Conservation (phyloP, 768 basidiomycete genomes). For the Lepiota venenata region DNA sequence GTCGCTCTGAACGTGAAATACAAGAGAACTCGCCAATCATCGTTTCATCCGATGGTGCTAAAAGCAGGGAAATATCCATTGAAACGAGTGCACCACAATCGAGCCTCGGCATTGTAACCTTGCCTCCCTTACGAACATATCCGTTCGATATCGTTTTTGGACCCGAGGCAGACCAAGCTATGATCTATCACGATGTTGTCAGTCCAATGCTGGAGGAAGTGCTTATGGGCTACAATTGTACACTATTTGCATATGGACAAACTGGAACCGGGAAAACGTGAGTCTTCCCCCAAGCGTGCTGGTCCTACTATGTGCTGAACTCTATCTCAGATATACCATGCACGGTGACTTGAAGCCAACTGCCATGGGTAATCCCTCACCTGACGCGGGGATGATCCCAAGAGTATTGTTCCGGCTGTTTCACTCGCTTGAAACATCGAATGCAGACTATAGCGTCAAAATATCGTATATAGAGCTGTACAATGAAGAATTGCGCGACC, state of each 20-base stretch:
- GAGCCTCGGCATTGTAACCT: conserved; percentile 67
- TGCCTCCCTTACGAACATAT: conserved; percentile 83
- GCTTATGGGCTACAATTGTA: conserved; percentile 95
- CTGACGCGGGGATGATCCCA: conserved; percentile 94
- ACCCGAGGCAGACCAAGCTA: conserved; percentile 92
- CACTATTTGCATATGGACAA: conserved; percentile 96
- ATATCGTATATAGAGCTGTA: conserved; percentile 95
- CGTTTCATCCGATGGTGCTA: conserved; percentile 73
- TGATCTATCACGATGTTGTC: conserved; percentile 93
- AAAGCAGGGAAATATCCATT: conserved; percentile 73
- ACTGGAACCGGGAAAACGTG: conserved; percentile 99
- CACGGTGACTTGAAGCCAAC: conserved; percentile 88
- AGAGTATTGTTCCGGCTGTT: conserved; percentile 91
- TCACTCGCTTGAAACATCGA: conserved; percentile 74
- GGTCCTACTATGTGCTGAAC: conserved; percentile 1
- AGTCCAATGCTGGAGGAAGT: conserved; percentile 92
- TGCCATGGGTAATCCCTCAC: conserved; percentile 82
- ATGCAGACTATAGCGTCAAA: conserved; percentile 86
- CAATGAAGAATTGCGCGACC: conserved; percentile 96
- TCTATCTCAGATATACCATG: conserved; percentile 78
- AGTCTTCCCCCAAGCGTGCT: conserved; percentile 26
- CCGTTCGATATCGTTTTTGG: conserved; percentile 96
- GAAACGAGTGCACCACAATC: conserved; percentile 71
- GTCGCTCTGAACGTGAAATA: conserved; percentile 82
- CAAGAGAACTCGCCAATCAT: conserved; percentile 87